These are phyloP conservation scores for Odontarrhena argentea DNA, from an alignment of 345 rosid species.

Conservation along the genomic window DNA sequence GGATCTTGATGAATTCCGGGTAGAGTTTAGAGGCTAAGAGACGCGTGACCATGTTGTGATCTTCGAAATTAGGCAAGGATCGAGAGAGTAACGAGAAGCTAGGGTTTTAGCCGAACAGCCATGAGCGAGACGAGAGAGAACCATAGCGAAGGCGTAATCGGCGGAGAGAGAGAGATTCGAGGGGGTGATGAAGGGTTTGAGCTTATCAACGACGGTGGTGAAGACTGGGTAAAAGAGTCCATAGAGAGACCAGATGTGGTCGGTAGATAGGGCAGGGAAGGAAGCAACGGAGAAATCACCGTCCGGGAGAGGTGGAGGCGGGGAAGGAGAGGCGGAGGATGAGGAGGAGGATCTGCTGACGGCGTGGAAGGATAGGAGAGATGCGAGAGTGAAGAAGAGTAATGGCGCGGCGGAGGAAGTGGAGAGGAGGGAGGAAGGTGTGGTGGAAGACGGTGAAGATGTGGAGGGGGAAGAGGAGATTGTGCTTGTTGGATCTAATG, in stretches of 20 bases:
- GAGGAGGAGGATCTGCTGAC: constrained; percentile 44
- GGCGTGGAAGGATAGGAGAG: constrained; percentile 58
- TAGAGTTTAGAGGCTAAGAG: constrained; percentile 87
- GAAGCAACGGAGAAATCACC: constrained; percentile 76
- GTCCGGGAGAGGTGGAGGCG: constrained; percentile 53
- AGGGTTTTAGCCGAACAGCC: constrained; percentile 76
- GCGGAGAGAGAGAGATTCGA: constrained; percentile 91
- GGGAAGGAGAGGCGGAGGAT: constrained; percentile 42
- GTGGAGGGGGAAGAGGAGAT: constrained; percentile 58
- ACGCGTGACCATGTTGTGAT: constrained; percentile 96
- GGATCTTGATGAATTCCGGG: constrained; percentile 91
- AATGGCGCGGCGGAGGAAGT: constrained; percentile 59
- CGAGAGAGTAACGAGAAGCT: constrained; percentile 75
- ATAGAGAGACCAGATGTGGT: constrained; percentile 84
- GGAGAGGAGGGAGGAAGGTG: constrained; percentile 53
- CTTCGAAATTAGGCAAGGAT: constrained; percentile 87
- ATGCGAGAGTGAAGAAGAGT: constrained; percentile 64
- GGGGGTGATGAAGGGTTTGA: constrained; percentile 81
- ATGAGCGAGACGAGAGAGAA: constrained; percentile 81
- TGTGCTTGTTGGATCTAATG: constrained; percentile 70
- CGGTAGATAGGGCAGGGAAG: constrained; percentile 87
- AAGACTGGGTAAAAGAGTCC: constrained; percentile 90
- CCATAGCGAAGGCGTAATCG: constrained; percentile 95
- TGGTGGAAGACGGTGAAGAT: constrained; percentile 45
- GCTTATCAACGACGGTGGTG: constrained; percentile 87